A percentile compares a stretch with the other conserved stretches of the same genome.
These are phyloP conservation scores for Aspergillus sp. DNA, from an alignment of 2,329 filamentous ascomycete species.

Conservation along the genomic window DNA sequence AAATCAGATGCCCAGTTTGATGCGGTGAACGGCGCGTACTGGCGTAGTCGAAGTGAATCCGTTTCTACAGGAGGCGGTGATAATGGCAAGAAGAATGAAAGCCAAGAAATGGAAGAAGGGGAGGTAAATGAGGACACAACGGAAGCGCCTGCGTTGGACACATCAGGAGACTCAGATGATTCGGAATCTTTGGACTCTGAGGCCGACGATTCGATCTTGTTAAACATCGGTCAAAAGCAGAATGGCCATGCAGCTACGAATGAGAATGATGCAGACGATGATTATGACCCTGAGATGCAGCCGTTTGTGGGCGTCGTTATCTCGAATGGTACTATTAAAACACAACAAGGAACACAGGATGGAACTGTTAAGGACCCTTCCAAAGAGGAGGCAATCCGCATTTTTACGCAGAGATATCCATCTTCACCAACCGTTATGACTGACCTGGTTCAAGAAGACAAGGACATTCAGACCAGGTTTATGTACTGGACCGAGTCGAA, in stretches of 20 bases:
- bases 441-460: constrained; percentile 33
- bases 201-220: constrained; percentile 36
- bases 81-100: constrained; percentile 7
- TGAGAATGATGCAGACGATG: constrained; percentile 10
- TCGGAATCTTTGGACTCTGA: constrained; percentile 27
- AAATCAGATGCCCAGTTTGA: constrained; percentile 22
- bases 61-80: constrained; percentile 13
- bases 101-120: constrained; percentile 20
- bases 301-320: constrained; percentile 5
- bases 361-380: constrained; percentile 9
- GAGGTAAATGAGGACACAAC: constrained; percentile 17
- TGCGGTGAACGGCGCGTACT: constrained; percentile 31
- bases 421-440: constrained; percentile 26
- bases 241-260: constrained; percentile 5
- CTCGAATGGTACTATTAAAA: constrained; percentile 5
- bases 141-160: constrained; percentile 7
- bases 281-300: constrained; percentile 18
- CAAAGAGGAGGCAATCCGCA: constrained; percentile 30
- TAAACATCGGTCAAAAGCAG: constrained; percentile 31
- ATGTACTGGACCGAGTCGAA: constrained; percentile 34
- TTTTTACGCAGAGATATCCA: constrained; percentile 29
- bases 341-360: neutral
- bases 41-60: constrained; percentile 32
- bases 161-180: constrained; percentile 25
- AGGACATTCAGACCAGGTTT: constrained; percentile 34